Evolutionary conservation across 129 eudicot species (phyloP).

Genomic region (Pittosporum tobira): DNA sequence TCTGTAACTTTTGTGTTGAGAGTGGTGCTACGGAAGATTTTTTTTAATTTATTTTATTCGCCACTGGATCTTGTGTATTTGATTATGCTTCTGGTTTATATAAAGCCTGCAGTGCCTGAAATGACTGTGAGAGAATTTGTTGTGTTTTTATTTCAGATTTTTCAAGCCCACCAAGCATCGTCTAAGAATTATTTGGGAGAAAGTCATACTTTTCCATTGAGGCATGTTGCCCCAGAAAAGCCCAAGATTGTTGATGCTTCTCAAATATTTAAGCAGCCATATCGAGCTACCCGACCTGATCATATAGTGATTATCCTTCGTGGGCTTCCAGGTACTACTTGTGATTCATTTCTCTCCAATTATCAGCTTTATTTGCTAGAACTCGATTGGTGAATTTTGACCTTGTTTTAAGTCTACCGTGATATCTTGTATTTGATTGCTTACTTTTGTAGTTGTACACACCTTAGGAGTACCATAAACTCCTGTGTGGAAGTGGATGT

Average conservation of each 20-base stretch:
- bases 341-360: slow-evolving; percentile 8
- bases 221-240: slow-evolving; percentile 36
- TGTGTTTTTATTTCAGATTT: slow-evolving; percentile 40
- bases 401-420: background rate
- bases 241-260: slow-evolving; percentile 63
- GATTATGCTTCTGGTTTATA: background rate
- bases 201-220: slow-evolving; percentile 25
- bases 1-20: too few species aligned
- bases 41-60: too few species aligned
- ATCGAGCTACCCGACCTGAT: slow-evolving; percentile 86
- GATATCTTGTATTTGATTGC: background rate
- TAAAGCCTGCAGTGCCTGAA: background rate
- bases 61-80: background rate
- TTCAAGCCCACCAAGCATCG: slow-evolving; percentile 32
- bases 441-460: background rate
- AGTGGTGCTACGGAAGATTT: too few species aligned
- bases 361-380: background rate
- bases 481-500: background rate
- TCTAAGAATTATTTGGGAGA: slow-evolving; percentile 33
- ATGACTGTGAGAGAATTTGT: slow-evolving; percentile 3
- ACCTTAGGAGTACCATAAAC: background rate
- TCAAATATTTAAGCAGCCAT: slow-evolving; percentile 73
- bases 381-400: background rate
- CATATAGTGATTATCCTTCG: slow-evolving; percentile 81
- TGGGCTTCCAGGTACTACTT: slow-evolving; percentile 83